Base-by-base conservation (phyloP, 2,329 filamentous ascomycete genomes). In the Talaromyces rugulosus region DNA sequence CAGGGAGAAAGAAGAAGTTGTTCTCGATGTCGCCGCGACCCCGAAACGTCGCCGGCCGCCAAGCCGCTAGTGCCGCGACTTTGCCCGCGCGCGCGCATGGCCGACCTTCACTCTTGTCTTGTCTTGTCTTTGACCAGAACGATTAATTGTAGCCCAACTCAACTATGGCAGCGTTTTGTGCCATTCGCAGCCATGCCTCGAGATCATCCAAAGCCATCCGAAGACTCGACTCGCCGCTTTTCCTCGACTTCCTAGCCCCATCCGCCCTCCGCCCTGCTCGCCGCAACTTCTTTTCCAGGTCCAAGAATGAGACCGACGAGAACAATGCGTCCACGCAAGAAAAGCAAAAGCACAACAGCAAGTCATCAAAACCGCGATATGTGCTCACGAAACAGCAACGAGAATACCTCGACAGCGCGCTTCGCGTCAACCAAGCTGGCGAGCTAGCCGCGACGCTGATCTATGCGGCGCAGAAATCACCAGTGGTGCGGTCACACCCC, bases 401-500 rank as follows among this genome's bases (percentile, higher is more conserved):
- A 62, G 83, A 89, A 61, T 96, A 89, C 70, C 86, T 96, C 56
- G 88, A 90, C 62, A 85, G 88, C 31, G 91, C 91, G 16, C 87
- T 98, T 33, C 92, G 95, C 65, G 95, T 99, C 62, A 98, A 99
- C 77, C 95, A 99, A 79, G 92, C 95, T 28, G 95, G 95, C 72
- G 95, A 99, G 78, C 86, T 99, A n/a, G 95, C 95, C 60, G 95
- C 95, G 33, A 94, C 91, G 30, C 86, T 96, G 61, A 99, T 99
- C 76, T 99, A 98, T 80, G 87, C 87, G 1, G 88, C 91, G 1
- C 95, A 99, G 76, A 94, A 87, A 0, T 92, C 93, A 0, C 85
- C 88, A n/a, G 80, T 98, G 58, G 82, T 92, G 61, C 85, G 86
- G 66, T 85, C 89, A 4, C 89, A 97, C 74, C 94, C 95, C 0